Evolutionary conservation across 1,139 yeast genomes (phyloP).

Genomic region (Sugiyamaella neomexicana): DNA sequence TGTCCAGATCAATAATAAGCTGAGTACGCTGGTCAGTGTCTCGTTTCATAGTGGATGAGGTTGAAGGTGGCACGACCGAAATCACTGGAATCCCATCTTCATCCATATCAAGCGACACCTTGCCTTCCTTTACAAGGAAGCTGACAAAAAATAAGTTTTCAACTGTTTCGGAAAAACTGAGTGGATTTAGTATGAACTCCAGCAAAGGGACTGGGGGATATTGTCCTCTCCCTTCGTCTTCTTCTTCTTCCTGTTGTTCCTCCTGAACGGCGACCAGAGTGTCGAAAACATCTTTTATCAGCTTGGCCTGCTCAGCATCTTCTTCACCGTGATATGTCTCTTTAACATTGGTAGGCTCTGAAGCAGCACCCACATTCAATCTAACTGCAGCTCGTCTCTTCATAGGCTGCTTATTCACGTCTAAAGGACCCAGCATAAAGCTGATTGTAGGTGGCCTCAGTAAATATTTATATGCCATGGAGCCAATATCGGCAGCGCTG

Average conservation of each 20-base stretch:
- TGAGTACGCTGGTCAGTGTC: slow-evolving; percentile 41
- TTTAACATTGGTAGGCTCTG: slow-evolving; percentile 18
- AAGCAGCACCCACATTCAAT: slow-evolving; percentile 15
- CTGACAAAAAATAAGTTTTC: slow-evolving; percentile 84
- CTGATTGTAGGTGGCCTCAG: slow-evolving; percentile 53
- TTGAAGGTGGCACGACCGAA: slow-evolving; percentile 38
- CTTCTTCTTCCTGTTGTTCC: slow-evolving; percentile 22
- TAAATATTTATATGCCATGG: slow-evolving; percentile 56
- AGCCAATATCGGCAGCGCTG: slow-evolving; percentile 11
- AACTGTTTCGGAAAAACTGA: slow-evolving; percentile 72
- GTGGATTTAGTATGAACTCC: slow-evolving; percentile 69
- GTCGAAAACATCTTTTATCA: slow-evolving; percentile 37
- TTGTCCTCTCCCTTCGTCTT: too few species aligned
- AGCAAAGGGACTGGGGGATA: slow-evolving; percentile 56
- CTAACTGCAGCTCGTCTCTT: slow-evolving; percentile 17
- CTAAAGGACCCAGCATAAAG: slow-evolving; percentile 72
- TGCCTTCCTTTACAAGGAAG: slow-evolving; percentile 74
- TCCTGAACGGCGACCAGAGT: slow-evolving; percentile 16
- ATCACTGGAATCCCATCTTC: slow-evolving; percentile 54
- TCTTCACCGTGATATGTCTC: slow-evolving; percentile 14
- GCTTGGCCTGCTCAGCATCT: slow-evolving; percentile 35
- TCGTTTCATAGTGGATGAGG: slow-evolving; percentile 21
- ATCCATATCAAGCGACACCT: slow-evolving; percentile 49
- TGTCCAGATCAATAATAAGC: slow-evolving; percentile 69
- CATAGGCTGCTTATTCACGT: slow-evolving; percentile 53